Evolutionary conservation across 2,329 filamentous ascomycete species (phyloP).

Genomic region (Rosellinia necatrix): DNA sequence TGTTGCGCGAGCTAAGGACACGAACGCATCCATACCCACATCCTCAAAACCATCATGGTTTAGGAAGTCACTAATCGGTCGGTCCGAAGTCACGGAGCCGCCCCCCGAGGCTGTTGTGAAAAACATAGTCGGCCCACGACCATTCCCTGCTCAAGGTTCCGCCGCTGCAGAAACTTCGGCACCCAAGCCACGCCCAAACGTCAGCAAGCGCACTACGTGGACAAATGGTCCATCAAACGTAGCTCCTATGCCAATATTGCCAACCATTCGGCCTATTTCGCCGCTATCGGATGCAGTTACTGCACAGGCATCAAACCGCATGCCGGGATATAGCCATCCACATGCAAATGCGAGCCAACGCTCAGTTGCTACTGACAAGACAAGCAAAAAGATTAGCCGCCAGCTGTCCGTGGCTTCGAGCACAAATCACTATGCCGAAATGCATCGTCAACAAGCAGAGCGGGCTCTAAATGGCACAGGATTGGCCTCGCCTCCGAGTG

Average conservation of each 20-base stretch:
- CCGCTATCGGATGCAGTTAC: constrained; percentile 94
- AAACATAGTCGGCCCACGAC: constrained; percentile 49
- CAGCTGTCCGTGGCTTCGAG: constrained; percentile 91
- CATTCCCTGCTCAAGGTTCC: constrained; percentile 36
- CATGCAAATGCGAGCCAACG: constrained; percentile 49
- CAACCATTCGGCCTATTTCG: constrained; percentile 91
- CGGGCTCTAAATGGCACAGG: constrained; percentile 84
- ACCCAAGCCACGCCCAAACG: constrained; percentile 55
- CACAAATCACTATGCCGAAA: constrained; percentile 89
- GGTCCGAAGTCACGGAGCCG: constrained; percentile 71
- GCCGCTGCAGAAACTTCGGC: constrained; percentile 46
- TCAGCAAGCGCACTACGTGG: constrained; percentile 90
- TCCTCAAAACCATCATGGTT: constrained; percentile 95
- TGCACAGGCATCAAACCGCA: constrained; percentile 77
- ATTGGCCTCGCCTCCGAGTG: constrained; percentile 75
- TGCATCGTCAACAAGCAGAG: constrained; percentile 89
- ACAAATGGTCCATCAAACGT: constrained; percentile 78
- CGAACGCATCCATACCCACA: constrained; percentile 59
- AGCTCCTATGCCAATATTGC: constrained; percentile 93
- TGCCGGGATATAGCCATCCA: constrained; percentile 57
- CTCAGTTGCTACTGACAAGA: constrained; percentile 58
- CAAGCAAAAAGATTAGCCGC: constrained; percentile 87
- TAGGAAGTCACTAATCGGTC: constrained; percentile 87
- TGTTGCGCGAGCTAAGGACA: constrained; percentile 71
- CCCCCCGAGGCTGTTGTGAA: constrained; percentile 53